A percentile compares a stretch with the other conserved stretches of the same genome.
phyloP scores from a whole-genome alignment of 768 basidiomycete species.

The Sistotremastrum niveocremeum region DNA sequence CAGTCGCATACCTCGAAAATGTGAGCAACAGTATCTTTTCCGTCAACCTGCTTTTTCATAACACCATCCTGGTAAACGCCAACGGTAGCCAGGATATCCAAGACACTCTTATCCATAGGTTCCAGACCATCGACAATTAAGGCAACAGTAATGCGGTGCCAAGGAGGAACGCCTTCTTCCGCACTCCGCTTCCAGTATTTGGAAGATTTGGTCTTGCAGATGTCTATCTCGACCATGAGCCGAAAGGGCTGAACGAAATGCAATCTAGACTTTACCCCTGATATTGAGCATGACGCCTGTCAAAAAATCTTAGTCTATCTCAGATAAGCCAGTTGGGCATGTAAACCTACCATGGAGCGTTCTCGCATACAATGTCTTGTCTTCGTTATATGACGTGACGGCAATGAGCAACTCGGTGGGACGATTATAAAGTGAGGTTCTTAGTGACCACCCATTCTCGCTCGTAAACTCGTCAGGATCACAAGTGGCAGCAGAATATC shows the following conservation, averaged over 20 bases:
- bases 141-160: conserved; percentile 86
- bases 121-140: conserved; percentile 89
- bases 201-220: conserved; percentile 90
- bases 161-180: conserved; percentile 73
- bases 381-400: conserved; percentile 87
- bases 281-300: conserved; percentile 82
- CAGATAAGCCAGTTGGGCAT: too few relatives aligned
- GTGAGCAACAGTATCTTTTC: conserved; percentile 82
- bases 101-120: conserved; percentile 88
- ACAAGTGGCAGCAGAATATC: conserved; percentile 84
- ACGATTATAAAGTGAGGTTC: conserved; percentile 74
- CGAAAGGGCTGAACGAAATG: neutral
- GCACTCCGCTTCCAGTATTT: conserved; percentile 80
- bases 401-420: conserved; percentile 90
- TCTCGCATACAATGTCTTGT: conserved; percentile 81
- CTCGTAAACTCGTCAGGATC: conserved; percentile 83
- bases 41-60: conserved; percentile 87
- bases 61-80: conserved; percentile 92
- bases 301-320: too few relatives aligned
- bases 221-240: conserved; percentile 28
- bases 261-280: conserved; percentile 28
- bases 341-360: conserved; percentile 59
- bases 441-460: conserved; percentile 72
- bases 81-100: conserved; percentile 79
- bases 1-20: conserved; percentile 68